Percentiles rank a stretch among this genome's conserved stretches.
Conservation (phyloP, 345 rosid species). For the Eucalyptus paniculata region DNA sequence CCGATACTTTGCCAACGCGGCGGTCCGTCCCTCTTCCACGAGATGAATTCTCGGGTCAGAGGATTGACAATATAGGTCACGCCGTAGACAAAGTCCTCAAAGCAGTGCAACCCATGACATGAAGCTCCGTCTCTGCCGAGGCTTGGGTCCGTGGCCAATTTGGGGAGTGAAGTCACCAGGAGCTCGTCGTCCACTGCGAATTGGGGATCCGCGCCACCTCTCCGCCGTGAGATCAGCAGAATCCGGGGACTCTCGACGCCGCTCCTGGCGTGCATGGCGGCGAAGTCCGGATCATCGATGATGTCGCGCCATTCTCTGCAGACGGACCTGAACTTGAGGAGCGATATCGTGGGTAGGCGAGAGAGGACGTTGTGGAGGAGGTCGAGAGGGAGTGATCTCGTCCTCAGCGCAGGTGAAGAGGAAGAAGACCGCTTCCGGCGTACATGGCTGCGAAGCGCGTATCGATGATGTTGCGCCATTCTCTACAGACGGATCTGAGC, state of each 20-base stretch:
- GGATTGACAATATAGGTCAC: not conserved
- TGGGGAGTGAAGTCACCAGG: not conserved
- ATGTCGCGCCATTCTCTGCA: too few relatives aligned
- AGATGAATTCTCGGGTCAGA: not conserved
- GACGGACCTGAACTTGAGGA: too few relatives aligned
- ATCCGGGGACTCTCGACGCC: not conserved
- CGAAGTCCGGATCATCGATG: too few relatives aligned
- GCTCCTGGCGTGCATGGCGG: too few relatives aligned
- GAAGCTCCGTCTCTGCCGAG: not conserved
- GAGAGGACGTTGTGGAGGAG: too few relatives aligned
- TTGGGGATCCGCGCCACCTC: not conserved
- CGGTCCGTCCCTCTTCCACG: not conserved
- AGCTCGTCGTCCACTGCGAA: not conserved
- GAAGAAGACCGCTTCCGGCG: too few relatives aligned
- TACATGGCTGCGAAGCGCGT: too few relatives aligned
- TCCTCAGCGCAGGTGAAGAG: too few relatives aligned
- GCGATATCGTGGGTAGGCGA: too few relatives aligned
- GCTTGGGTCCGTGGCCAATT: not conserved
- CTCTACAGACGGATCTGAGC: not conserved
- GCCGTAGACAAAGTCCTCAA: not conserved
- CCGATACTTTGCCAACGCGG: not conserved
- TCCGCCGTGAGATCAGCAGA: not conserved
- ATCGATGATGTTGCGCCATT: too few relatives aligned
- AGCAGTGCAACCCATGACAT: not conserved
- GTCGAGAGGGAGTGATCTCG: too few relatives aligned